Evolutionary conservation across 257 asterid species (phyloP).

Genomic region (Nicotiana knightiana): DNA sequence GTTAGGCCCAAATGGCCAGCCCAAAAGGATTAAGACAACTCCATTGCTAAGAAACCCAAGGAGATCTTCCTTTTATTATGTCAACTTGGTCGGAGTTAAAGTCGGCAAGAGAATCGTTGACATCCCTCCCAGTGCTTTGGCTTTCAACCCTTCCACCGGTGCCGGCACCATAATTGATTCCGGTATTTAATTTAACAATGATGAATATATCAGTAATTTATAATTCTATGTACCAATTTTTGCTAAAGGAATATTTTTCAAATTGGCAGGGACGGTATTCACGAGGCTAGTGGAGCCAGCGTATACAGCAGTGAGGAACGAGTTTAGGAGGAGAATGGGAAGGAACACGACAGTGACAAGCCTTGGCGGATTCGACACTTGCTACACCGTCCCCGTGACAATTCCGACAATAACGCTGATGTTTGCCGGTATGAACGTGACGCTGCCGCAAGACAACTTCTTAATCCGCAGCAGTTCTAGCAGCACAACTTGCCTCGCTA

Average conservation of each 20-base stretch:
- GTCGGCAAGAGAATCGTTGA: conserved; percentile 45
- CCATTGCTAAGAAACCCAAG: conserved; percentile 59
- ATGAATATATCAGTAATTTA: neutral
- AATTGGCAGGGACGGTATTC: conserved; percentile 54
- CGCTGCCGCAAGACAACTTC: conserved; percentile 76
- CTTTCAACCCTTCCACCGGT: conserved; percentile 58
- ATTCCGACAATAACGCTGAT: conserved; percentile 67
- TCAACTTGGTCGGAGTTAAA: conserved; percentile 48
- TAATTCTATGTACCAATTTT: neutral
- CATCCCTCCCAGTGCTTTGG: conserved; percentile 51
- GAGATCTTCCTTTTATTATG: conserved; percentile 72
- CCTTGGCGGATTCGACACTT: conserved; percentile 92
- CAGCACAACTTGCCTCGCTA: conserved; percentile 56
- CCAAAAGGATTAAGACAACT: conserved; percentile 50
- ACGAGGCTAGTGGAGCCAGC: conserved; percentile 73
- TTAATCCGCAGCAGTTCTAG: conserved; percentile 56
- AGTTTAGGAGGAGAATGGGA: conserved; percentile 70
- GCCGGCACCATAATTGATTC: conserved; percentile 81
- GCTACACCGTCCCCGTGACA: conserved; percentile 57
- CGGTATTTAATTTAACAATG: conserved; percentile 23
- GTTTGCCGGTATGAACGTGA: conserved; percentile 80
- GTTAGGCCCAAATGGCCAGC: conserved; percentile 70
- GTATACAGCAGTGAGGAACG: conserved; percentile 67
- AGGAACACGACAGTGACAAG: conserved; percentile 49
- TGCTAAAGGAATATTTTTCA: neutral